Percentiles rank a stretch among this genome's conserved stretches.
phyloP scores from a whole-genome alignment of 345 rosid genomes.

The Luvunga scandens region DNA sequence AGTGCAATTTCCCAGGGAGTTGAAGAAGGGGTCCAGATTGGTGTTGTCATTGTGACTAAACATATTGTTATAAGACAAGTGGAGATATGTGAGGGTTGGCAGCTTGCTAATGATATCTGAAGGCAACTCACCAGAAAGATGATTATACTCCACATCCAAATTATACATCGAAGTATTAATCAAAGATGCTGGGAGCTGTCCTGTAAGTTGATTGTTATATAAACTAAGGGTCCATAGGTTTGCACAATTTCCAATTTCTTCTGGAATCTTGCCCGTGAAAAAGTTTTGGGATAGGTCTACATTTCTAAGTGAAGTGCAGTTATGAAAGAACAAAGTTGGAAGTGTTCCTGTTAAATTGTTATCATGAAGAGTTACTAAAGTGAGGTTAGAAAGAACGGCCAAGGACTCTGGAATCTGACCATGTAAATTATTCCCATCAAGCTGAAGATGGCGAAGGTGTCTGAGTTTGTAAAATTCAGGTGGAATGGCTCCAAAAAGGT shows the following conservation, averaged over 20 bases:
- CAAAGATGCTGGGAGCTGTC: slow-evolving; percentile 38
- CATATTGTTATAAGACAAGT: slow-evolving; percentile 48
- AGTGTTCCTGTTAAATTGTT: slow-evolving; percentile 37
- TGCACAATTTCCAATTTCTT: slow-evolving; percentile 45
- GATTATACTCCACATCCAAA: slow-evolving; percentile 40
- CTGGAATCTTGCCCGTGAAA: slow-evolving; percentile 42
- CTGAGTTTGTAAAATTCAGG: slow-evolving; percentile 36
- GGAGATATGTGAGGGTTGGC: slow-evolving; percentile 20
- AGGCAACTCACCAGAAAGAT: slow-evolving; percentile 45
- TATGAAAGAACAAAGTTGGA: slow-evolving; percentile 42
- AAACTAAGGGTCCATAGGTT: slow-evolving; percentile 28
- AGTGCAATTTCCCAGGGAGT: slow-evolving; percentile 41
- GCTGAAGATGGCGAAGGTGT: slow-evolving; percentile 23
- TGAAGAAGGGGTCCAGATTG: slow-evolving; percentile 44
- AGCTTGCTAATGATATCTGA: slow-evolving; percentile 31
- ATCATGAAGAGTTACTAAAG: slow-evolving; percentile 3
- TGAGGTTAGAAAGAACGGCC: slow-evolving; percentile 31
- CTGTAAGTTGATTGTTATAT: slow-evolving; percentile 42
- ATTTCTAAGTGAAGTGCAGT: slow-evolving; percentile 38
- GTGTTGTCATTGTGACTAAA: slow-evolving; percentile 41
- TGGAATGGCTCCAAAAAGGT: slow-evolving; percentile 43
- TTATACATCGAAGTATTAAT: slow-evolving; percentile 32
- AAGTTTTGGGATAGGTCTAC: slow-evolving; percentile 44
- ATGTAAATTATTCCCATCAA: slow-evolving; percentile 29
- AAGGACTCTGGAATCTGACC: slow-evolving; percentile 41